These are phyloP conservation scores for Podospora pseudopauciseta DNA, from an alignment of 495 filamentous ascomycete species.

Conservation along the genomic window DNA sequence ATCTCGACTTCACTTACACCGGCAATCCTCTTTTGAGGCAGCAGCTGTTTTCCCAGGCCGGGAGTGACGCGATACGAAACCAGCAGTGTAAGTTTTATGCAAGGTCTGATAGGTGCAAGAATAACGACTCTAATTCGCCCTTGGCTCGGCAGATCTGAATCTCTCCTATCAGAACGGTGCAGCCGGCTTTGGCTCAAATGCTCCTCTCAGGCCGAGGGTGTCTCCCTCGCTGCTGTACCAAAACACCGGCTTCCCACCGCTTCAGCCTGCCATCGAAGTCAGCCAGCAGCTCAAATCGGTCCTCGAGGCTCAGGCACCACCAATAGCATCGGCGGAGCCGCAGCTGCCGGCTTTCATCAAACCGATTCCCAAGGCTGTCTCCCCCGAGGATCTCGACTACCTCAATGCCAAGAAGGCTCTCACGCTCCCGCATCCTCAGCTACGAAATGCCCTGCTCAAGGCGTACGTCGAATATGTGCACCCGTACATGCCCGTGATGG, in stretches of 20 bases:
- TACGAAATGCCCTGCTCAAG: conserved; percentile 71
- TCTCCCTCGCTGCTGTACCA: not conserved
- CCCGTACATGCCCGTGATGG: conserved; percentile 84
- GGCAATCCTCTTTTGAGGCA: not conserved
- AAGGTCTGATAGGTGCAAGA: not conserved
- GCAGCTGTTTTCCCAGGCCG: not conserved
- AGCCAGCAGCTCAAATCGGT: not conserved
- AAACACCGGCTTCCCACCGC: not conserved
- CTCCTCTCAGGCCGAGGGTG: not conserved
- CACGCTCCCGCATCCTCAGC: conserved; percentile 57
- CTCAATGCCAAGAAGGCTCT: conserved; percentile 72
- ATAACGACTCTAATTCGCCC: not conserved
- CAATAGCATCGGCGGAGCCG: conserved; percentile 3
- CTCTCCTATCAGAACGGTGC: not conserved
- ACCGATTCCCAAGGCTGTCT: conserved; percentile 62
- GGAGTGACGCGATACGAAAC: not conserved
- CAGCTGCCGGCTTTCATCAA: conserved; percentile 68
- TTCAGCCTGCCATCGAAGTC: not conserved
- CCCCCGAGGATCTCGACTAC: conserved; percentile 70
- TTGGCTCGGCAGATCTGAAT: not conserved
- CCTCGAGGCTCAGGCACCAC: not conserved
- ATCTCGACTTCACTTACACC: not conserved
- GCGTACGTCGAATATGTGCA: conserved; percentile 80
- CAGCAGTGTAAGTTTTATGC: not conserved
- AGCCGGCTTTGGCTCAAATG: not conserved